phyloP scores from a whole-genome alignment of 495 filamentous ascomycete species.

The Daldinia childiae region DNA sequence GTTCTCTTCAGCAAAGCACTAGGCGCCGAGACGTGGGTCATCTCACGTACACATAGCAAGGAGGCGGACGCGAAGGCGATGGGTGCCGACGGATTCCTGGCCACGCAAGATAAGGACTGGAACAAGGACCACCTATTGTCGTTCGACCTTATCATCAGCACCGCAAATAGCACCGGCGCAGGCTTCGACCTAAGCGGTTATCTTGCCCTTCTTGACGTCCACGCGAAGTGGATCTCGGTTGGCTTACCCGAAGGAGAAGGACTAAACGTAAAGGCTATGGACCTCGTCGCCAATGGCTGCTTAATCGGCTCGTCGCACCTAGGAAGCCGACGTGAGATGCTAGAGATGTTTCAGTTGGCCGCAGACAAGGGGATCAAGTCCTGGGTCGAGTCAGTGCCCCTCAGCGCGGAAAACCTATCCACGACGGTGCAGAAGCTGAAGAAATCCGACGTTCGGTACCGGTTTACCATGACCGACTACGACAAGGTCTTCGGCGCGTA shows the following conservation, averaged over 20 bases:
- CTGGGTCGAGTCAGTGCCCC: constrained; percentile 81
- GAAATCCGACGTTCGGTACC: constrained; percentile 69
- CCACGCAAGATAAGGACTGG: constrained; percentile 74
- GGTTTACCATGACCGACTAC: constrained; percentile 63
- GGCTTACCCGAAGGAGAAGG: constrained; percentile 85
- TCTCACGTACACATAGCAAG: constrained; percentile 74
- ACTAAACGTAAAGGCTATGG: constrained; percentile 77
- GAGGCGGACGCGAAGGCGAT: constrained; percentile 72
- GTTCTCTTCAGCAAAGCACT: constrained; percentile 76
- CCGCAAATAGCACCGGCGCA: constrained; percentile 60
- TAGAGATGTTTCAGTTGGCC: constrained; percentile 84
- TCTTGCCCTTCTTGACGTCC: constrained; percentile 81
- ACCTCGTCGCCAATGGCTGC: constrained; percentile 78
- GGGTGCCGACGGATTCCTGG: constrained; percentile 79
- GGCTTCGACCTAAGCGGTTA: constrained; percentile 72
- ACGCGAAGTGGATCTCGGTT: constrained; percentile 83
- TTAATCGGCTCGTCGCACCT: constrained; percentile 84
- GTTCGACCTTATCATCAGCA: constrained; percentile 70
- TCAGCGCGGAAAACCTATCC: constrained; percentile 74
- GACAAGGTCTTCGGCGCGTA: constrained; percentile 58
- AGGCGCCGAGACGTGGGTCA: constrained; percentile 75
- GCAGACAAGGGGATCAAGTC: constrained; percentile 82
- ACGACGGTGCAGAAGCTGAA: constrained; percentile 73
- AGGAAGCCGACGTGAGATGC: constrained; percentile 80
- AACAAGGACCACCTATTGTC: constrained; percentile 62